phyloP scores from a whole-genome alignment of 495 filamentous ascomycete genomes.

The Aspergillus mulundensis region DNA sequence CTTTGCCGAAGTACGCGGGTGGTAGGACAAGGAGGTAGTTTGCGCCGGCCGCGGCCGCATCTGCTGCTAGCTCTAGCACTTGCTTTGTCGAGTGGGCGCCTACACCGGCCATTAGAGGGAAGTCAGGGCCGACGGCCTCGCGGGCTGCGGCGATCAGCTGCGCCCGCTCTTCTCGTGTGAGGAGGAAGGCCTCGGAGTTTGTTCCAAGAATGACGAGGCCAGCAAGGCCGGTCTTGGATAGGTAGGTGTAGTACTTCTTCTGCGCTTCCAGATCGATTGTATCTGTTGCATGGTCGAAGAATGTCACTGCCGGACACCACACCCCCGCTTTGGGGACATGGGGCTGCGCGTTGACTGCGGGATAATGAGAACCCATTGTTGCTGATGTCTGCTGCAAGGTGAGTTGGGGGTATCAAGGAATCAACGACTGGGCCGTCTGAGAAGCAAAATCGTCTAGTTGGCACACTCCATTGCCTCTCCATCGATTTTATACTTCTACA shows the following conservation, averaged over 20 bases:
- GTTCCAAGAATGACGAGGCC: conserved; percentile 62
- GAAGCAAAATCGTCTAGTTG: neutral
- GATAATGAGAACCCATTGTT: conserved; percentile 16
- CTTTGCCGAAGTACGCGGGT: conserved; percentile 61
- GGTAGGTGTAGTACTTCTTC: conserved; percentile 52
- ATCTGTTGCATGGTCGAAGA: conserved; percentile 53
- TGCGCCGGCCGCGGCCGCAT: conserved; percentile 55
- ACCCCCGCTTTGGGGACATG: conserved; percentile 27
- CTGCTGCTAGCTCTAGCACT: conserved; percentile 53
- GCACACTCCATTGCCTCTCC: neutral
- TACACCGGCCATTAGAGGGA: conserved; percentile 60
- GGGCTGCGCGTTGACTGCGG: conserved; percentile 13
- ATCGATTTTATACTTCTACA: neutral
- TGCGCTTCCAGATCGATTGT: conserved; percentile 46
- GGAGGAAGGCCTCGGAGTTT: conserved; percentile 62
- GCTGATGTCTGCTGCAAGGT: neutral
- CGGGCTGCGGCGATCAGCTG: conserved; percentile 50
- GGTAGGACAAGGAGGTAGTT: conserved; percentile 60
- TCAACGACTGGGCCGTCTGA: neutral
- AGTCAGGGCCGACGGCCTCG: conserved; percentile 44
- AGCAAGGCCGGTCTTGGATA: conserved; percentile 49
- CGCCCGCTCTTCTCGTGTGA: conserved; percentile 57
- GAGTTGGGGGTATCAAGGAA: neutral
- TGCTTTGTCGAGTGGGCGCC: conserved; percentile 63
- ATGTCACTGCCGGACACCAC: conserved; percentile 40